phyloP scores from a whole-genome alignment of 139 green algal species.

The Picochlorum costavermella region DNA sequence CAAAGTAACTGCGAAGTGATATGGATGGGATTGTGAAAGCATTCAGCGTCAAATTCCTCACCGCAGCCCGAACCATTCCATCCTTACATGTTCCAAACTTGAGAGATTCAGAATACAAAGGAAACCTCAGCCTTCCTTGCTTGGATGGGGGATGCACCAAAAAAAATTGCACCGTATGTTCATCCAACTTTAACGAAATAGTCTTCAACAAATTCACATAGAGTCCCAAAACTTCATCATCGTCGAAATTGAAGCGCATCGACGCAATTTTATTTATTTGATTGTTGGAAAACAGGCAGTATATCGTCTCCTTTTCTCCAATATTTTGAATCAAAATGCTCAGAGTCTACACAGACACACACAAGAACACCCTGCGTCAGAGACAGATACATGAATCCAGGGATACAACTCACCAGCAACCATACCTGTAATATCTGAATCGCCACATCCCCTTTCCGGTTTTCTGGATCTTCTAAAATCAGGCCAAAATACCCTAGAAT shows the following conservation, averaged over 20 bases:
- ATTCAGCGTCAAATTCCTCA: slow-evolving; percentile 91
- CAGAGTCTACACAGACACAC: slow-evolving; percentile 70
- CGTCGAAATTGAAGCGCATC: slow-evolving; percentile 86
- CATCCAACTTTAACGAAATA: slow-evolving; percentile 86
- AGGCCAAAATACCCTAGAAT: slow-evolving; percentile 78
- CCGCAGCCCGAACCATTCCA: slow-evolving; percentile 91
- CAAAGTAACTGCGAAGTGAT: slow-evolving; percentile 58
- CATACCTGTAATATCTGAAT: slow-evolving; percentile 38
- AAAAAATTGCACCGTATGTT: slow-evolving; percentile 88
- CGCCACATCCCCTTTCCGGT: slow-evolving; percentile 69
- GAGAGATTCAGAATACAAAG: slow-evolving; percentile 85
- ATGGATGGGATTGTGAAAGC: slow-evolving; percentile 77
- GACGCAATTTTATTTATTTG: slow-evolving; percentile 92
- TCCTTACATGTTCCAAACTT: slow-evolving; percentile 88
- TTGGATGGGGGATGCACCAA: slow-evolving; percentile 29
- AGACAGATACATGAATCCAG: not conserved
- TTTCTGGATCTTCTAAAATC: slow-evolving; percentile 69
- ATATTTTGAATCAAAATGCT: slow-evolving; percentile 97
- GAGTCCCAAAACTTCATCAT: slow-evolving; percentile 92
- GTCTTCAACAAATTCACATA: slow-evolving; percentile 97
- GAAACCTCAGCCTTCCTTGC: slow-evolving; percentile 43
- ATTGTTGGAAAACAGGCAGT: slow-evolving; percentile 95
- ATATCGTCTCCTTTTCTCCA: slow-evolving; percentile 72
- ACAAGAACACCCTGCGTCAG: slow-evolving; percentile 15
- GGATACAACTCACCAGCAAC: not conserved